These are phyloP conservation scores for Ustulina deusta DNA, from an alignment of 2,329 filamentous ascomycete species.

Conservation along the genomic window DNA sequence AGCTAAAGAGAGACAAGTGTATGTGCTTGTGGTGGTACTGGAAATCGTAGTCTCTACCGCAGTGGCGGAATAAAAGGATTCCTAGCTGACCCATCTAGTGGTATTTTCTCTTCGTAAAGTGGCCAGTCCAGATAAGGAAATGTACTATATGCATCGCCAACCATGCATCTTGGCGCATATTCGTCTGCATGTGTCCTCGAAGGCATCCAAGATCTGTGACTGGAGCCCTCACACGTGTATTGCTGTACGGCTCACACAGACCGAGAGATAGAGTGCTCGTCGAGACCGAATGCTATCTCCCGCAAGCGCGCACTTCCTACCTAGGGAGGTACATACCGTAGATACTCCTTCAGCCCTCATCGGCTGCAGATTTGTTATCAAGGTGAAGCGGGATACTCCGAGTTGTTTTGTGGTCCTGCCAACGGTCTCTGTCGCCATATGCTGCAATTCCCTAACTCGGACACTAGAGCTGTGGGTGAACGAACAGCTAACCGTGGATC, in stretches of 20 bases:
- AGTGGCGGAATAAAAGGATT: not conserved
- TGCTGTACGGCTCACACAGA: constrained; percentile 17
- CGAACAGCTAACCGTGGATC: constrained; percentile 16
- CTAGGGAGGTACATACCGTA: not conserved
- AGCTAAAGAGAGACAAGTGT: not conserved
- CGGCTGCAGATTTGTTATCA: not conserved
- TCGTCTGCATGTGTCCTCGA: constrained; percentile 28
- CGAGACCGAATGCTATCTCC: not conserved
- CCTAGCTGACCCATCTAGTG: not conserved
- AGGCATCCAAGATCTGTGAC: constrained; percentile 7
- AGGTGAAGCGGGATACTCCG: not conserved
- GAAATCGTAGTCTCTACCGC: not conserved
- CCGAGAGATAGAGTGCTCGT: constrained; percentile 2
- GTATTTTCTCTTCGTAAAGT: not conserved
- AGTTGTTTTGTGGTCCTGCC: not conserved
- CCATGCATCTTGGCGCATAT: constrained; percentile 34
- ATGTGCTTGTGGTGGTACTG: not conserved
- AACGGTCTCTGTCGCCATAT: not conserved
- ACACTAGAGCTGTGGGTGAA: constrained; percentile 2
- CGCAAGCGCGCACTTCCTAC: not conserved
- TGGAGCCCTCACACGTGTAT: constrained; percentile 24
- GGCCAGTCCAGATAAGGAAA: constrained; percentile 13
- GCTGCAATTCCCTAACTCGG: not conserved
- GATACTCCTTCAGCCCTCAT: constrained; percentile 10
- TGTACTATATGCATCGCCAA: constrained; percentile 2